Evolutionary conservation across 768 basidiomycete genomes (phyloP).

Genomic region (Gymnopilus dilepis): DNA sequence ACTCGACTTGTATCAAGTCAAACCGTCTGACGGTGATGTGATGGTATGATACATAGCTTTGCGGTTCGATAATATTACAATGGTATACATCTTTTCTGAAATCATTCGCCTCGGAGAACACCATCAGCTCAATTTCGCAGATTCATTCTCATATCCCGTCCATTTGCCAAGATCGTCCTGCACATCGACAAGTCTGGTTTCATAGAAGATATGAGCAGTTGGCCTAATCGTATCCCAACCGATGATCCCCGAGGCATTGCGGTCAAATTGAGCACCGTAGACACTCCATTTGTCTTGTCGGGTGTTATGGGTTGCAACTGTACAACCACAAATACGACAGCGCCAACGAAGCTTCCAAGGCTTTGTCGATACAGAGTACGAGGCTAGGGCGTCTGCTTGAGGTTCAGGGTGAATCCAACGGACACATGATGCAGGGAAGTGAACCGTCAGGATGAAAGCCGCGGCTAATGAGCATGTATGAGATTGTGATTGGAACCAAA

Average conservation of each 20-base stretch:
- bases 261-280: constrained; percentile 61
- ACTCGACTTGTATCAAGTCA: constrained; percentile 8
- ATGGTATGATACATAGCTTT: too few species aligned
- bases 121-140: constrained; percentile 35
- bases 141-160: constrained; percentile 64
- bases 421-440: constrained; percentile 56
- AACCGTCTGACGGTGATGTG: not conserved
- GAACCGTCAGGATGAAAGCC: constrained; percentile 67
- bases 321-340: constrained; percentile 65
- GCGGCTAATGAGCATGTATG: constrained; percentile 42
- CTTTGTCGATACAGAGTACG: constrained; percentile 52
- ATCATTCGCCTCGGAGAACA: not conserved
- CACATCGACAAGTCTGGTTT: constrained; percentile 61
- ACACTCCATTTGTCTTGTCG: constrained; percentile 56
- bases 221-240: constrained; percentile 63
- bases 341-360: constrained; percentile 66
- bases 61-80: not conserved
- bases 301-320: constrained; percentile 57
- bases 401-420: constrained; percentile 54
- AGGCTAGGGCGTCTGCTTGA: constrained; percentile 43
- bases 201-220: constrained; percentile 71
- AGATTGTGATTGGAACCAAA: not conserved
- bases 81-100: not conserved
- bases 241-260: constrained; percentile 56
- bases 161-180: constrained; percentile 64